Evolutionary conservation across 371 early-diverging fungal species (phyloP).

Genomic region (Thermomucor indicae-seudaticae): DNA sequence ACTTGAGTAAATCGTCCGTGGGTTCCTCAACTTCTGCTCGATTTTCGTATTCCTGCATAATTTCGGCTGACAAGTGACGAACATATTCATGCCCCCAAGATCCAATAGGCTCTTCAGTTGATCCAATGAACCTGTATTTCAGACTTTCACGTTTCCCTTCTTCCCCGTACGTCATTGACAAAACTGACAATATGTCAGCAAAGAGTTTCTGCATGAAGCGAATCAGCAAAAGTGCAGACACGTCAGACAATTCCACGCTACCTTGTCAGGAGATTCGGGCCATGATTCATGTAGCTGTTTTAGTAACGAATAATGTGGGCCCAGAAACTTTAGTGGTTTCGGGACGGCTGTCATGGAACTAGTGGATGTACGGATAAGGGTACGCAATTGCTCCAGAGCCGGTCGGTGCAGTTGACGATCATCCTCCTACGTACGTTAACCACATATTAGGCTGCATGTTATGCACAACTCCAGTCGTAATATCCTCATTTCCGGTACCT

Average conservation of each 20-base stretch:
- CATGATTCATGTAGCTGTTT: conserved; percentile 69
- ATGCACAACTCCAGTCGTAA: neutral
- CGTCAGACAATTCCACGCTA: conserved; percentile 7
- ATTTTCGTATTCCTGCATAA: conserved; percentile 79
- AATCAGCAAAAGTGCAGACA: neutral
- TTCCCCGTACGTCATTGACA: conserved; percentile 93
- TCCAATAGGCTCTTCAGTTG: conserved; percentile 72
- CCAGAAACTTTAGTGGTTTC: conserved; percentile 94
- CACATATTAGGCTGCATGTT: neutral
- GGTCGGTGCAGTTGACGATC: conserved; percentile 75
- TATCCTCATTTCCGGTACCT: conserved; percentile 35
- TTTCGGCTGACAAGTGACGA: conserved; percentile 89
- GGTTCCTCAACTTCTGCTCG: conserved; percentile 54
- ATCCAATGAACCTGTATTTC: conserved; percentile 82
- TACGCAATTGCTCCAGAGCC: conserved; percentile 83
- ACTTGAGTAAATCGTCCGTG: conserved; percentile 60
- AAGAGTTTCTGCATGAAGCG: conserved; percentile 54
- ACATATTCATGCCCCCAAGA: conserved; percentile 99
- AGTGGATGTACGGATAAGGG: conserved; percentile 88
- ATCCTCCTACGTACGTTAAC: conserved; percentile 49
- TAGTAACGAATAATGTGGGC: conserved; percentile 79
- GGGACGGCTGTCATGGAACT: conserved; percentile 98
- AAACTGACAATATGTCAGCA: conserved; percentile 94
- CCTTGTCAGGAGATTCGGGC: conserved; percentile 76
- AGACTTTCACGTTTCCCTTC: conserved; percentile 80